Percentiles rank a stretch among this genome's conserved stretches.
These are phyloP conservation scores for Rubia balearica DNA, from an alignment of 305 asterid species.

Conservation along the genomic window DNA sequence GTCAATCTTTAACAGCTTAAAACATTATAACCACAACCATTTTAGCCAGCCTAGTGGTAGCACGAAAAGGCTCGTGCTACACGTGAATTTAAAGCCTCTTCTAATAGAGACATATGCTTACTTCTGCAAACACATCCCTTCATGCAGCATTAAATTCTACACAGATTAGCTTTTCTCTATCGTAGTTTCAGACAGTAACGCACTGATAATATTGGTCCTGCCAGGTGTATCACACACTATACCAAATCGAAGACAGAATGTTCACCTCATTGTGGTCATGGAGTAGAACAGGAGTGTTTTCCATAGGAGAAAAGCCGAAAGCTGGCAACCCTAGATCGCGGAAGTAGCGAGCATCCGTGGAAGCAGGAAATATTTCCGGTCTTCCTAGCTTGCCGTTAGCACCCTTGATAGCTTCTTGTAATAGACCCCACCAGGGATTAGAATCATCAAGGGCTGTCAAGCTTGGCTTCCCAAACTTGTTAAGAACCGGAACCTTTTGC, in stretches of 20 bases:
- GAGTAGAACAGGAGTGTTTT: constrained; percentile 88
- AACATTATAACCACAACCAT: background rate
- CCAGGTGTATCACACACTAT: background rate
- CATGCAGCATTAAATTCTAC: background rate
- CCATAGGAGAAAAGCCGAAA: constrained; percentile 96
- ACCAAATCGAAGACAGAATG: constrained; percentile 4
- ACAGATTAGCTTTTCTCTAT: background rate
- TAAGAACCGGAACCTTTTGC: constrained; percentile 36
- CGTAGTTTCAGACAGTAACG: background rate
- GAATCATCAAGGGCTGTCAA: constrained; percentile 60
- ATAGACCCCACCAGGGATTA: constrained; percentile 82
- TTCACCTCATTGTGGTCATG: constrained; percentile 95
- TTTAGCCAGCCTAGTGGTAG: background rate
- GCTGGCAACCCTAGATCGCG: constrained; percentile 73
- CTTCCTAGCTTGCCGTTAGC: constrained; percentile 63
- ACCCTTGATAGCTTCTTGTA: constrained; percentile 54
- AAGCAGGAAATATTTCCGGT: constrained; percentile 88
- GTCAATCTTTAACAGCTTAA: no score
- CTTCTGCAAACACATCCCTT: background rate
- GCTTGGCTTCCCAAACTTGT: constrained; percentile 63
- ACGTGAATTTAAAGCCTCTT: background rate
- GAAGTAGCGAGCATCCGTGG: constrained; percentile 87
- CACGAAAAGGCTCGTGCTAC: background rate
- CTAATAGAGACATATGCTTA: background rate
- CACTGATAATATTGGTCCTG: background rate